A percentile compares a stretch with the other conserved stretches of the same genome.
Conservation (phyloP, 495 filamentous ascomycete species). For the Achaetomiella virescens region DNA sequence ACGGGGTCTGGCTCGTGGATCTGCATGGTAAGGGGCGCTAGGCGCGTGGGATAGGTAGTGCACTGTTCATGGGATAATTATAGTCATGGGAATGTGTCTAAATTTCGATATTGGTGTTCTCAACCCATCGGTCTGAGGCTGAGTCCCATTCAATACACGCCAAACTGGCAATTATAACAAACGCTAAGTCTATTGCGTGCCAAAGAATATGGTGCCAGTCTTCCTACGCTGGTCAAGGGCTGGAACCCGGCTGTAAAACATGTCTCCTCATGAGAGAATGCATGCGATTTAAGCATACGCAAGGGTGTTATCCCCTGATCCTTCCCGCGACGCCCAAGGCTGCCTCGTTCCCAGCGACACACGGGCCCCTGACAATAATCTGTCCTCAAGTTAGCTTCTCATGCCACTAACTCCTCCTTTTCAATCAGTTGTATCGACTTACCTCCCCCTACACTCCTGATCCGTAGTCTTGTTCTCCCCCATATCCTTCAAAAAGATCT, state of each 20-base stretch:
- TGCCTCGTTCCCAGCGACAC: constrained; percentile 59
- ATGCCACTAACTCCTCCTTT: background rate
- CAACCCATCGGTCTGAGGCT: too few species aligned
- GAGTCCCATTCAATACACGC: too few species aligned
- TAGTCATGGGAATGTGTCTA: background rate
- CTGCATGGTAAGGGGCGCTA: constrained; percentile 7
- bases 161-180: too few species aligned
- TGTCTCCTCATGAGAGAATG: background rate
- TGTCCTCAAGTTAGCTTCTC: constrained; percentile 19
- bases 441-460: constrained; percentile 59
- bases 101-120: too few species aligned
- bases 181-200: too few species aligned
- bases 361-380: constrained; percentile 60
- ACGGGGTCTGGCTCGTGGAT: background rate
- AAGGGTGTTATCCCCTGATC: constrained; percentile 50
- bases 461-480: constrained; percentile 52
- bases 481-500: constrained; percentile 64
- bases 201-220: background rate
- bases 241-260: background rate
- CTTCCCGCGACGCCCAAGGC: constrained; percentile 51
- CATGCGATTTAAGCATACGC: constrained; percentile 35
- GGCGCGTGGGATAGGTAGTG: constrained; percentile 1
- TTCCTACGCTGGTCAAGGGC: too few species aligned
- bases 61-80: background rate
- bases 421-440: constrained; percentile 18